A percentile compares a stretch with the other conserved stretches of the same genome.
phyloP scores from a whole-genome alignment of 1,284 basidiomycete genomes.

The Chondrostereum purpureum region DNA sequence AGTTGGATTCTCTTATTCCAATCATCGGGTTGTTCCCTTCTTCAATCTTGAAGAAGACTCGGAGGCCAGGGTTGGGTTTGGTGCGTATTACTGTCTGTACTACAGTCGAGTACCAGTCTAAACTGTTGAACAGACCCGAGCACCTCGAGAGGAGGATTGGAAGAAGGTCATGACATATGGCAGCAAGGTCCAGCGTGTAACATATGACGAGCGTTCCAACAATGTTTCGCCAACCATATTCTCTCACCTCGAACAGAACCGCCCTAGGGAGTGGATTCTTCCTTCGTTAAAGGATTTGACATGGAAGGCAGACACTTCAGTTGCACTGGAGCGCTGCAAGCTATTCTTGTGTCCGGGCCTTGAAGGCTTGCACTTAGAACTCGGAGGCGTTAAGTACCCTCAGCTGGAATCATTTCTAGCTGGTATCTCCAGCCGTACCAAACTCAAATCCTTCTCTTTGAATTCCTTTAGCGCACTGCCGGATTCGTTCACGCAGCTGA shows the following conservation, averaged over 20 bases:
- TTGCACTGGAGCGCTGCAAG: conserved; percentile 53
- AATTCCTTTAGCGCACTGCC: conserved; percentile 61
- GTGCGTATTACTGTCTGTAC: too few relatives aligned
- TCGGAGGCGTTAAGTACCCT: conserved; percentile 44
- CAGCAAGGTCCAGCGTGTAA: conserved; percentile 55
- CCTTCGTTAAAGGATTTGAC: conserved; percentile 60
- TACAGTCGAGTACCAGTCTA: too few relatives aligned
- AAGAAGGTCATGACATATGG: conserved; percentile 54
- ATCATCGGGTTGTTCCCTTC: conserved; percentile 64
- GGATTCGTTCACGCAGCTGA: conserved; percentile 58
- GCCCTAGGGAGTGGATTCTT: conserved; percentile 56
- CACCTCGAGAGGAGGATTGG: conserved; percentile 63
- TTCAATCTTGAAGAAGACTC: conserved; percentile 57
- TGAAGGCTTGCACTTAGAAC: conserved; percentile 53
- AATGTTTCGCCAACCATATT: conserved; percentile 60
- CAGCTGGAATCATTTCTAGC: conserved; percentile 56
- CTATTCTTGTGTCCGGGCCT: conserved; percentile 61
- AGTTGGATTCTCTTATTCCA: conserved; percentile 68
- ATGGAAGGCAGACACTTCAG: conserved; percentile 63
- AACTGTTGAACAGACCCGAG: conserved; percentile 54
- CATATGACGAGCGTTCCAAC: conserved; percentile 61
- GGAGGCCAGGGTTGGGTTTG: conserved; percentile 66
- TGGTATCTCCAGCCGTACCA: conserved; percentile 53
- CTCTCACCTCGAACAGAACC: conserved; percentile 53
- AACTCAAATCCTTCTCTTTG: conserved; percentile 60